Conservation (phyloP, 2,329 filamentous ascomycete genomes). For the Orbilia brochopaga region DNA sequence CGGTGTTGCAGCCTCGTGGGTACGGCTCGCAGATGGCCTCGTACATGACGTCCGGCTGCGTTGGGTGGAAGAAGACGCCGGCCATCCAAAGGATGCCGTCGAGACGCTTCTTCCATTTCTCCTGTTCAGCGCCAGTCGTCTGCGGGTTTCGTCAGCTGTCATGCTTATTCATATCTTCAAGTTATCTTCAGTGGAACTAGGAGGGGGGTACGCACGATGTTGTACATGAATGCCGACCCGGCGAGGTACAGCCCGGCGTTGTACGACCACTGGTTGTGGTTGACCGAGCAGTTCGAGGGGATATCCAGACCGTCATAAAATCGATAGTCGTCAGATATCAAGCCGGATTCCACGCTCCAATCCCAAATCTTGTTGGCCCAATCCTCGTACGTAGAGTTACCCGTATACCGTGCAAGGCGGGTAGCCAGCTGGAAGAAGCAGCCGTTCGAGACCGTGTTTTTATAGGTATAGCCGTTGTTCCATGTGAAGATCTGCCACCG, state of each 20-base stretch:
- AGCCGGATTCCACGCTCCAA: conserved; percentile 66
- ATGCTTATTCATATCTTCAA: not conserved
- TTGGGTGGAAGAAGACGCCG: conserved; percentile 63
- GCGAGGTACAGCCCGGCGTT: conserved; percentile 71
- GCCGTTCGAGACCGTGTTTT: conserved; percentile 72
- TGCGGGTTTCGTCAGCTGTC: conserved; percentile 58
- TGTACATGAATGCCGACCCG: conserved; percentile 69
- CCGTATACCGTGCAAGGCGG: conserved; percentile 77
- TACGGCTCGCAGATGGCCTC: conserved; percentile 69
- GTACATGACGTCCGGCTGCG: conserved; percentile 68
- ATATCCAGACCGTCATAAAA: conserved; percentile 68
- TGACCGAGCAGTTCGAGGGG: conserved; percentile 64
- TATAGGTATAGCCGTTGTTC: conserved; percentile 82
- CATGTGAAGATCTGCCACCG: conserved; percentile 80
- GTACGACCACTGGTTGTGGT: conserved; percentile 69
- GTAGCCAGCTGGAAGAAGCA: conserved; percentile 74
- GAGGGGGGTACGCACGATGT: conserved; percentile 59
- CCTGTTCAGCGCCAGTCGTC: conserved; percentile 57
- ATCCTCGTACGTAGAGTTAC: conserved; percentile 76
- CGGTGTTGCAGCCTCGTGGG: conserved; percentile 63
- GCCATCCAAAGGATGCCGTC: conserved; percentile 64
- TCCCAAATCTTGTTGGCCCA: conserved; percentile 77
- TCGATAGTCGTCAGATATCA: conserved; percentile 65
- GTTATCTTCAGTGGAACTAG: too few species aligned
- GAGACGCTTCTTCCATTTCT: conserved; percentile 65